phyloP scores from a whole-genome alignment of 108 stramenopile genomes.

The Schizochytrium sp. region DNA sequence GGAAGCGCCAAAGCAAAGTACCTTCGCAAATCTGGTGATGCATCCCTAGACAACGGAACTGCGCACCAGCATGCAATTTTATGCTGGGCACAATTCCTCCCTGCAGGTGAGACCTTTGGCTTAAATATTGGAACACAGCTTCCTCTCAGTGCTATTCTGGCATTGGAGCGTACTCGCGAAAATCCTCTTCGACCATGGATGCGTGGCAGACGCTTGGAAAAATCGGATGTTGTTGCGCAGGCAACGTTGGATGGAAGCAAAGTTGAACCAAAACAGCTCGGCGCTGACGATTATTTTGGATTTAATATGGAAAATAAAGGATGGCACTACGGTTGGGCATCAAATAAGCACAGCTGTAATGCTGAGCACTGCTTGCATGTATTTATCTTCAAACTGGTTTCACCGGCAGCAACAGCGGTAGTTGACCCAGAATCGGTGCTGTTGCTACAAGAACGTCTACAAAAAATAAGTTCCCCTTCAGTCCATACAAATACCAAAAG shows the following conservation, averaged over 20 bases:
- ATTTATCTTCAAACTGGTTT: background rate
- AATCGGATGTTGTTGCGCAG: background rate
- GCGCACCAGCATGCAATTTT: background rate
- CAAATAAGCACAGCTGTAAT: slow-evolving; percentile 58
- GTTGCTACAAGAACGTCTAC: background rate
- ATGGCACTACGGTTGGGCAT: slow-evolving; percentile 60
- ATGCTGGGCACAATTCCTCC: slow-evolving; percentile 56
- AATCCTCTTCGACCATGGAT: slow-evolving; percentile 23
- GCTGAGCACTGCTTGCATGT: slow-evolving; percentile 43
- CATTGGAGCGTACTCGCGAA: slow-evolving; percentile 8
- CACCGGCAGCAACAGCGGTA: background rate
- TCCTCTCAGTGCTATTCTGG: background rate
- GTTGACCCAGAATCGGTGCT: background rate
- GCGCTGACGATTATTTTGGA: background rate
- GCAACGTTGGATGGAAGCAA: background rate
- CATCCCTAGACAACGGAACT: background rate
- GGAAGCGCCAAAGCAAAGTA: background rate
- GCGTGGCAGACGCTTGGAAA: slow-evolving; percentile 39
- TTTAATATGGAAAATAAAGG: slow-evolving; percentile 53
- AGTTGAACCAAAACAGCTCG: background rate
- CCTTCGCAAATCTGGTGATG: background rate
- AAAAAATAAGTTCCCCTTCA: background rate
- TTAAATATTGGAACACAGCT: background rate
- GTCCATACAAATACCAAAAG: too few relatives aligned
- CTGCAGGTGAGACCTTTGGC: background rate